Evolutionary conservation across 1,139 yeast genomes (phyloP).

Genomic region (Suhomyces yuchorum): DNA sequence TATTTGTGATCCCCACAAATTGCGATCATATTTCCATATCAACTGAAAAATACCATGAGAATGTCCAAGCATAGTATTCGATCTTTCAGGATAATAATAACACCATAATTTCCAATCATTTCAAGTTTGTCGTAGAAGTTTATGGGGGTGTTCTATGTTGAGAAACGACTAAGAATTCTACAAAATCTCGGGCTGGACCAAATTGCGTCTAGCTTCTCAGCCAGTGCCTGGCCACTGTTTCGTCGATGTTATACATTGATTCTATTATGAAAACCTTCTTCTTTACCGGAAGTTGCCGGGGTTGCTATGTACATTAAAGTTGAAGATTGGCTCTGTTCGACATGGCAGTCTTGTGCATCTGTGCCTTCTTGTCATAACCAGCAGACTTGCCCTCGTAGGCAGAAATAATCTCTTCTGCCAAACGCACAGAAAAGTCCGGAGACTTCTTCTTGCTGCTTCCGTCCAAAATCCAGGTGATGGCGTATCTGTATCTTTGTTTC

Average conservation of each 20-base stretch:
- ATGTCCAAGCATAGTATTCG: not conserved
- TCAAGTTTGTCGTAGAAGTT: too few species aligned
- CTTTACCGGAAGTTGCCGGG: not conserved
- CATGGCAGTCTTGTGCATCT: slow-evolving; percentile 84
- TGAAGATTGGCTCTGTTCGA: slow-evolving; percentile 74
- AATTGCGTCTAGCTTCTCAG: too few species aligned
- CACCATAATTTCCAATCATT: too few species aligned
- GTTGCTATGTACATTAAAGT: slow-evolving; percentile 26
- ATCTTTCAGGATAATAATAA: too few species aligned
- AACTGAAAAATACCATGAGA: too few species aligned
- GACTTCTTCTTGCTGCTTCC: slow-evolving; percentile 80
- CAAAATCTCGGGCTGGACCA: too few species aligned
- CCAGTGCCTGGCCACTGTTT: not conserved
- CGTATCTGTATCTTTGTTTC: slow-evolving; percentile 82
- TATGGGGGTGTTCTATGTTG: too few species aligned
- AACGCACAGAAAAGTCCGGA: slow-evolving; percentile 79
- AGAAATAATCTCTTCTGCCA: slow-evolving; percentile 84
- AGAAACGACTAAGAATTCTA: too few species aligned
- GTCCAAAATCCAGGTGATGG: slow-evolving; percentile 88
- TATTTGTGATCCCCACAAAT: slow-evolving; percentile 5
- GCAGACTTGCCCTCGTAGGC: slow-evolving; percentile 79
- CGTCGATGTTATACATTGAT: not conserved
- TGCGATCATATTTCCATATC: too few species aligned
- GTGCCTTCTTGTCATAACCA: slow-evolving; percentile 81
- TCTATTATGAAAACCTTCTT: not conserved